Evolutionary conservation across 2,329 filamentous ascomycete genomes (phyloP), one percentile per base, ranked within the genome.

Genomic region (Arthroderma sp.): DNA sequence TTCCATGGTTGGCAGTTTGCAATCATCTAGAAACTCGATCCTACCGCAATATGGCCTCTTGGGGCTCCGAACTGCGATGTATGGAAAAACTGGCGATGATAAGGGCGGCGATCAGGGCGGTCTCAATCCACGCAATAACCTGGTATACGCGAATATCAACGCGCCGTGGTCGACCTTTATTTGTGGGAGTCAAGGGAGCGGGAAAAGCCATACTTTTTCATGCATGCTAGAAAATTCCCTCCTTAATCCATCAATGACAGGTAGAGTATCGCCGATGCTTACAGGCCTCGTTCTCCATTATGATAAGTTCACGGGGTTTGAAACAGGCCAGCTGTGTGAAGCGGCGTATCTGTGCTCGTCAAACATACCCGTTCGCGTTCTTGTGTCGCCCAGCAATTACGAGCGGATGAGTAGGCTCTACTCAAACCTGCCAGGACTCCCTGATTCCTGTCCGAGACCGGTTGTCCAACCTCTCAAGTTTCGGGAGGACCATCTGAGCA

Each of bases 161-260:
- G 63, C 68, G 0, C 77, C 77, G 0, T 75, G 69, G 50, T 78
- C 75, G 0, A 64, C 69, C 0, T 81, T 81, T 54, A 74, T 81
- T 15, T 81, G 78, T 47, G 78, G 78, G 1, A 72, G 72, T 1
- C 77, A 81, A 52, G 78, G 77, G 0, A 73, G 70, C 36, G 78
- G 78, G 0, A 81, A 81, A 52, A 75, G 70, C 15, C 74, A 81
- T 46, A 79, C 76, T 0, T 61, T 78, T 2, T 71, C 74, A 0
- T 77, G 71, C 51, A 61, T 81, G 40, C 61, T 80, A 0, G 75
- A 75, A 37, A 61, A 62, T 27, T 51, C 55, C 1, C 55, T 68
- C 1, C 42, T 65, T 4, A 0, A 43, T 2, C 47, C 53, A 0
- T 60, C 59, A 0, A 49, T 58, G 2, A 54, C 71, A 1, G 72